Conservation (phyloP, 2,329 filamentous ascomycete species). For the Fusarium praegraminearum region DNA sequence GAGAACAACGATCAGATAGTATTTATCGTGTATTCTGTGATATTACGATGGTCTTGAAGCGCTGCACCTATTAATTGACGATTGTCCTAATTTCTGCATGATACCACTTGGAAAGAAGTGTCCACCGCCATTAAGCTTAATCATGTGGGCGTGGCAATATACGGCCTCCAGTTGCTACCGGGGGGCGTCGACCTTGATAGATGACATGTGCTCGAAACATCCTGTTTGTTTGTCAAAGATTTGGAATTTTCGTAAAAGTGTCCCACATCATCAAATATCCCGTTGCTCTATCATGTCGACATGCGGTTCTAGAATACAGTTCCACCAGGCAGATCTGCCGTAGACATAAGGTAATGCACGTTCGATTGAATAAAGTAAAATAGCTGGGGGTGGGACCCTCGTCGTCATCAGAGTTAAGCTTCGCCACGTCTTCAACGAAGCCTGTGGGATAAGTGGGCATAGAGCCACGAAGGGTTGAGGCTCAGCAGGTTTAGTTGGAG, state of each 20-base stretch:
- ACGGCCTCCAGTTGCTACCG: background rate
- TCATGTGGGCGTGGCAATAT: background rate
- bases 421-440: slow-evolving; percentile 27
- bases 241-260: slow-evolving; percentile 6
- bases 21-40: background rate
- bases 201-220: background rate
- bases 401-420: slow-evolving; percentile 25
- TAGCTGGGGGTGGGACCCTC: slow-evolving; percentile 6
- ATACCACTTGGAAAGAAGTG: background rate
- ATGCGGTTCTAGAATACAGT: slow-evolving; percentile 21
- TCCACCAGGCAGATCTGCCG: slow-evolving; percentile 2
- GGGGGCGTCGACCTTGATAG: background rate
- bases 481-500: slow-evolving; percentile 22
- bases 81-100: background rate
- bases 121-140: slow-evolving; percentile 3
- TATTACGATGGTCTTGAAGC: background rate
- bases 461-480: slow-evolving; percentile 29
- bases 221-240: background rate
- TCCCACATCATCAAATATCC: background rate
- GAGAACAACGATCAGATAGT: background rate
- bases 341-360: slow-evolving; percentile 1
- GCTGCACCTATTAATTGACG: background rate
- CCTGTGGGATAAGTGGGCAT: slow-evolving; percentile 10
- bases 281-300: background rate
- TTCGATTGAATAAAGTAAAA: background rate